Conservation (phyloP, 1,284 basidiomycete species). For the Trametes pubescens region DNA sequence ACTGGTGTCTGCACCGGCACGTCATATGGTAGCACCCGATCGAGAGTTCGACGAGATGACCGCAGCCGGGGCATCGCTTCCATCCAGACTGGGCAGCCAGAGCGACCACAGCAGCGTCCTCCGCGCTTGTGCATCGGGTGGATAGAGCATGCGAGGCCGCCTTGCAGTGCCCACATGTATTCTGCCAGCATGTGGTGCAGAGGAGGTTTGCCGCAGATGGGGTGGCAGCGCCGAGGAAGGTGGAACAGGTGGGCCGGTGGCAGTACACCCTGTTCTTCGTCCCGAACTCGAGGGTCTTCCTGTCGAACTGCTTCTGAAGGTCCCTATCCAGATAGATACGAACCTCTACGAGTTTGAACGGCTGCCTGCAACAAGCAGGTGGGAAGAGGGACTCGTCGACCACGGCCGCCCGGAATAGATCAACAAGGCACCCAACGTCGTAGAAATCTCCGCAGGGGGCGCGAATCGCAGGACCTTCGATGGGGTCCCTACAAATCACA, state of each 20-base stretch:
- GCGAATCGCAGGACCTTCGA: slow-evolving; percentile 33
- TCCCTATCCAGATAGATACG: slow-evolving; percentile 36
- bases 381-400: slow-evolving; percentile 54
- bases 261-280: slow-evolving; percentile 53
- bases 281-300: slow-evolving; percentile 47
- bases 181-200: slow-evolving; percentile 48
- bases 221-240: slow-evolving; percentile 57
- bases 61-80: slow-evolving; percentile 53
- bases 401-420: slow-evolving; percentile 48
- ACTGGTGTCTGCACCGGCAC: slow-evolving; percentile 46
- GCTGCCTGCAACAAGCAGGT: slow-evolving; percentile 50
- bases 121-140: slow-evolving; percentile 35
- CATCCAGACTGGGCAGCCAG: slow-evolving; percentile 53
- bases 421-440: slow-evolving; percentile 47
- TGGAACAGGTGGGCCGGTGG: slow-evolving; percentile 52
- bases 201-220: slow-evolving; percentile 27
- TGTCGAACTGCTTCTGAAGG: slow-evolving; percentile 38
- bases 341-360: slow-evolving; percentile 42
- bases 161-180: slow-evolving; percentile 56
- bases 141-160: slow-evolving; percentile 44
- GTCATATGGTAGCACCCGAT: slow-evolving; percentile 52
- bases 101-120: slow-evolving; percentile 50
- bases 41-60: slow-evolving; percentile 46
- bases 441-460: slow-evolving; percentile 50
- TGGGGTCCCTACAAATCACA: slow-evolving; percentile 44